phyloP scores from a whole-genome alignment of 352 stramenopile species.

The Globisporangium abappressorium region DNA sequence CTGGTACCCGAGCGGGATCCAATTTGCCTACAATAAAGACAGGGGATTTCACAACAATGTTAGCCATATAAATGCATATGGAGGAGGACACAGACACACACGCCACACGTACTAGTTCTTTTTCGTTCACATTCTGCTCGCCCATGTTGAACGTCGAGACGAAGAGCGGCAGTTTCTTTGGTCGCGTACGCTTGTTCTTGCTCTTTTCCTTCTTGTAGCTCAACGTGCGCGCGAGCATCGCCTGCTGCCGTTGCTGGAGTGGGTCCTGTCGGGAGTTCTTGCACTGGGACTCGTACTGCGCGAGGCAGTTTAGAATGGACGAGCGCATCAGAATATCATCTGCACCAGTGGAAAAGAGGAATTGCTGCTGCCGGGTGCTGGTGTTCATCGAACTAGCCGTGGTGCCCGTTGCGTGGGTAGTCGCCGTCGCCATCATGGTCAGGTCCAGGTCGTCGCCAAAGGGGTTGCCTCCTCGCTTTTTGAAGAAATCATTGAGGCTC shows the following conservation, averaged over 20 bases:
- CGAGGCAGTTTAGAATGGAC: constrained; percentile 10
- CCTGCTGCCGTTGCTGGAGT: neutral
- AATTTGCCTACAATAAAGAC: constrained; percentile 27
- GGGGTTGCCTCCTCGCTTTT: constrained; percentile 22
- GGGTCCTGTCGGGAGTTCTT: neutral
- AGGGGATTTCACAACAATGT: neutral
- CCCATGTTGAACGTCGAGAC: constrained; percentile 87
- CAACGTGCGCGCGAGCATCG: constrained; percentile 2
- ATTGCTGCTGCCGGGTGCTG: neutral
- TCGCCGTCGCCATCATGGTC: constrained; percentile 12
- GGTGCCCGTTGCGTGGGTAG: neutral
- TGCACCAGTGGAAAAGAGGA: constrained; percentile 4
- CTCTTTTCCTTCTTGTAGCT: constrained; percentile 6
- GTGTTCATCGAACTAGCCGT: neutral
- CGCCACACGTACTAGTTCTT: constrained; percentile 39
- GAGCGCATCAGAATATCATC: constrained; percentile 19
- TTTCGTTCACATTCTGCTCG: constrained; percentile 60
- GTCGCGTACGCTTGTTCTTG: constrained; percentile 12
- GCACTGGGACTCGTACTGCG: constrained; percentile 8
- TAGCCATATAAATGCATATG: neutral
- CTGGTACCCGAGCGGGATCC: constrained; percentile 50
- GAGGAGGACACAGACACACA: neutral
- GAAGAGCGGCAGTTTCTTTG: constrained; percentile 62
- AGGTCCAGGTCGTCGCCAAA: constrained; percentile 21
- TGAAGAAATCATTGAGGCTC: constrained; percentile 28